These are phyloP conservation scores for Boletus reticuloceps DNA, from an alignment of 768 basidiomycete species.

Conservation along the genomic window DNA sequence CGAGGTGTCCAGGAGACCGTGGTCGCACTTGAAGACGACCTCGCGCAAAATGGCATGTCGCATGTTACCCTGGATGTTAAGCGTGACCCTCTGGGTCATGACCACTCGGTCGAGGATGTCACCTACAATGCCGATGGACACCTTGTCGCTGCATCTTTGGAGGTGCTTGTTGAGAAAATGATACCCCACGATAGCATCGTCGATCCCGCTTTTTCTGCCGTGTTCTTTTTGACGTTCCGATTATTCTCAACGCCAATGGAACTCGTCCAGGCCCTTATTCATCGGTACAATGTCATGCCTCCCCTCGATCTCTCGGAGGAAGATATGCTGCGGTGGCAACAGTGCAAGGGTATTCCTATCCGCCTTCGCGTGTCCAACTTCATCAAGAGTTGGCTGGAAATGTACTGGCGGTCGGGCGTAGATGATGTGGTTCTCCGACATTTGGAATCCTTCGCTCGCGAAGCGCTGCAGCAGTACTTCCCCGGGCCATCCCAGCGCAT, in stretches of 20 bases:
- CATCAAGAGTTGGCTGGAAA: conserved; percentile 92
- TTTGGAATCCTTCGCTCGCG: conserved; percentile 59
- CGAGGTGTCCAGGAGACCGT: conserved; percentile 32
- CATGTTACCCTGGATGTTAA: conserved; percentile 40
- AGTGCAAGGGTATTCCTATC: conserved; percentile 85
- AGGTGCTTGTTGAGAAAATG: conserved; percentile 93
- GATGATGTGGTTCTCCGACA: conserved; percentile 65
- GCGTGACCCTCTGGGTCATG: conserved; percentile 53
- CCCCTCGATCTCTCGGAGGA: conserved; percentile 55
- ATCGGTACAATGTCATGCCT: conserved; percentile 79
- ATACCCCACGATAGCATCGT: conserved; percentile 92
- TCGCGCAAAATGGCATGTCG: conserved; percentile 52
- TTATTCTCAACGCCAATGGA: conserved; percentile 79
- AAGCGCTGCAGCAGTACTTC: conserved; percentile 60
- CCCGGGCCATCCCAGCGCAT: conserved; percentile 72
- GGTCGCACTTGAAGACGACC: conserved; percentile 49
- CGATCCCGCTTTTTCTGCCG: conserved; percentile 80
- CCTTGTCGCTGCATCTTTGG: conserved; percentile 87
- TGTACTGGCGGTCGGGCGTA: conserved; percentile 76
- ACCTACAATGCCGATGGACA: conserved; percentile 88
- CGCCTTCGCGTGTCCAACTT: conserved; percentile 90
- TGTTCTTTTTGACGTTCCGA: conserved; percentile 96
- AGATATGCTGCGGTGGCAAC: conserved; percentile 74
- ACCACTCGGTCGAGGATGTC: conserved; percentile 81
- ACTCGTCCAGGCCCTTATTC: conserved; percentile 73